Evolutionary conservation across 2,329 filamentous ascomycete species (phyloP), one percentile per base, ranked within the genome.

Genomic region (Biscogniauxia mediterranea): DNA sequence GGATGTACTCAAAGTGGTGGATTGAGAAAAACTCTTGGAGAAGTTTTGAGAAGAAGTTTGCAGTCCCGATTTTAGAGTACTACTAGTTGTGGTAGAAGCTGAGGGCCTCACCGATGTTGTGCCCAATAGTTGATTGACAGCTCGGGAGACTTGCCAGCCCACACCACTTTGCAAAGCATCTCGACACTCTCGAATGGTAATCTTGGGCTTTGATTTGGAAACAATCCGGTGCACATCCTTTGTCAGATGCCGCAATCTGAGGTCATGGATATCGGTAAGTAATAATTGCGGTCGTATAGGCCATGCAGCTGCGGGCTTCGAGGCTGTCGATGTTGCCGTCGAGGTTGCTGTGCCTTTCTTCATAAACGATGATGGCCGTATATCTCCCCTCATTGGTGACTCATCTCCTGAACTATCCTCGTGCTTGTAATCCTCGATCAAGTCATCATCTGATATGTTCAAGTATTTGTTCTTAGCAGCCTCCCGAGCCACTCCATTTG

Each of bases 401-500:
- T 72, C 68, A 50, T 74, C 73, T 8, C 68, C 70, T 26, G 73
- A 75, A 32, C 72, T 74, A 42, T 74, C 69, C n/a, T 65, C 62
- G 26, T 67, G 69, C 61, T 72, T 72, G 59, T 74, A 75, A 54
- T 70, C 72, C 28, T 72, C 69, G 32, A 67, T 63, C 7, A 75
- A 51, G 54, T 75, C 72, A 52, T 75, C 72, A 56, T 75, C 73
- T 7, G 73, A 75, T 55, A 71, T 68, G n/a, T 67, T 66, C 26
- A 72, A 54, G 54, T 71, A 71, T n/a, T 59, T 69, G 17, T 66
- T 73, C 56, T 70, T 69, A 23, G 67, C 68, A 15, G 75, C 75
- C 2, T 78, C 73, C 20, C 75, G 71, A 64, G 78, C 80, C 57
- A 65, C 65, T 21, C 67, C 60, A 55, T 66, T 63, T 20, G 70